Evolutionary conservation across 768 basidiomycete species (phyloP).

Genomic region (Leccinum fibrillosum): DNA sequence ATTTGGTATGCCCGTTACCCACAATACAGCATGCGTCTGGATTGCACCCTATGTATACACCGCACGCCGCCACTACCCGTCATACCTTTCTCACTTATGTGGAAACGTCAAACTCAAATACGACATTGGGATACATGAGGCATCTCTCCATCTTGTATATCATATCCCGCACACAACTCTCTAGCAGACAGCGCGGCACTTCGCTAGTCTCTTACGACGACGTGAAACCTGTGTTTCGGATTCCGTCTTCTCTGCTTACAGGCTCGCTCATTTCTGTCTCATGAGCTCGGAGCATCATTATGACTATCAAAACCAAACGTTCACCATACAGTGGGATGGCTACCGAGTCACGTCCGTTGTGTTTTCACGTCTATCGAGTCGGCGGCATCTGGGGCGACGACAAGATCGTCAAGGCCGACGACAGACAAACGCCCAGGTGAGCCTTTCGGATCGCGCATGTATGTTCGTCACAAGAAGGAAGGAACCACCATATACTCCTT

Average conservation of each 20-base stretch:
- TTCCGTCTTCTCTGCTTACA: not conserved
- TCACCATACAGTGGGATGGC: conserved; percentile 1
- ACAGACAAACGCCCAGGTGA: conserved; percentile 25
- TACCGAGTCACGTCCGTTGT: conserved; percentile 7
- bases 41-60: not conserved
- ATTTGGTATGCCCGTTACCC: not conserved
- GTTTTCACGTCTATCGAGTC: conserved; percentile 27
- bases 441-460: not conserved
- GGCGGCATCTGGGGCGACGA: conserved; percentile 29
- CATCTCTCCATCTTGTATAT: not conserved
- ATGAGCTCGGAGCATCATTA: not conserved
- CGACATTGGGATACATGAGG: not conserved
- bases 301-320: not conserved
- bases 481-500: not conserved
- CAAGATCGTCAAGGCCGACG: conserved; percentile 27
- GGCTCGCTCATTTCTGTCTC: not conserved
- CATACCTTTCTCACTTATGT: not conserved
- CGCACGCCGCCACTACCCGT: not conserved
- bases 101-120: not conserved
- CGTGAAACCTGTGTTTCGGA: conserved; percentile 4
- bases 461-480: not conserved
- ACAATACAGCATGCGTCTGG: not conserved
- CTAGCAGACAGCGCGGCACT: not conserved
- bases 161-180: not conserved
- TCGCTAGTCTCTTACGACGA: not conserved